Evolutionary conservation across 1,284 basidiomycete species (phyloP).

Genomic region (Golubevia pallescens): DNA sequence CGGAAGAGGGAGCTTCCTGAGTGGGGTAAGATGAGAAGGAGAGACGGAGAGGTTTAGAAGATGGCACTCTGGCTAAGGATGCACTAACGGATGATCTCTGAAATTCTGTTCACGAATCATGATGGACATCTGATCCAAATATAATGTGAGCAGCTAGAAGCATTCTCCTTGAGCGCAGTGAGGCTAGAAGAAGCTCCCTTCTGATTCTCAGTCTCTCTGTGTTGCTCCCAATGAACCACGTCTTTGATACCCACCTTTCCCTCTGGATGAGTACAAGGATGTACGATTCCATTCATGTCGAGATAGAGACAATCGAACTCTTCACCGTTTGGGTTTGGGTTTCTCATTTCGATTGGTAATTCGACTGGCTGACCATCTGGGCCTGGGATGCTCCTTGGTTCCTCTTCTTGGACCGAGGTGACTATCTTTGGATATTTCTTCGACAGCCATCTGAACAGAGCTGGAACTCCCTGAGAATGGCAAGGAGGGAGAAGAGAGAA

Average conservation of each 20-base stretch:
- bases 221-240: no score
- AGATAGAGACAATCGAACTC: conserved; percentile 97
- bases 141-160: no score
- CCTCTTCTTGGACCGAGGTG: conserved; percentile 54
- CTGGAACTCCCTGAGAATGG: conserved; percentile 49
- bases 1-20: conserved; percentile 81
- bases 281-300: conserved; percentile 72
- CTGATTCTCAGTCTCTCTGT: no score
- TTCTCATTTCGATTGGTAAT: conserved; percentile 81
- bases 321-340: conserved; percentile 90
- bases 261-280: conserved; percentile 98
- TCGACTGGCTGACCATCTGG: conserved; percentile 72
- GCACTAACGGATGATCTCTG: no score
- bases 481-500: background rate
- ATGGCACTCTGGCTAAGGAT: no score
- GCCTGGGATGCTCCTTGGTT: conserved; percentile 38
- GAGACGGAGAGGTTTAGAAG: no score
- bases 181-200: background rate
- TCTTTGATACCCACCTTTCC: no score
- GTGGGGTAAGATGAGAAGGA: conserved; percentile 66
- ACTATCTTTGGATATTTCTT: conserved; percentile 64
- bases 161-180: background rate
- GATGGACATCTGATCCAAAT: no score
- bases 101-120: no score
- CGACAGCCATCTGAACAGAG: conserved; percentile 63